Conservation (phyloP, 495 filamentous ascomycete species). For the Diplogelasinospora grovesii region DNA sequence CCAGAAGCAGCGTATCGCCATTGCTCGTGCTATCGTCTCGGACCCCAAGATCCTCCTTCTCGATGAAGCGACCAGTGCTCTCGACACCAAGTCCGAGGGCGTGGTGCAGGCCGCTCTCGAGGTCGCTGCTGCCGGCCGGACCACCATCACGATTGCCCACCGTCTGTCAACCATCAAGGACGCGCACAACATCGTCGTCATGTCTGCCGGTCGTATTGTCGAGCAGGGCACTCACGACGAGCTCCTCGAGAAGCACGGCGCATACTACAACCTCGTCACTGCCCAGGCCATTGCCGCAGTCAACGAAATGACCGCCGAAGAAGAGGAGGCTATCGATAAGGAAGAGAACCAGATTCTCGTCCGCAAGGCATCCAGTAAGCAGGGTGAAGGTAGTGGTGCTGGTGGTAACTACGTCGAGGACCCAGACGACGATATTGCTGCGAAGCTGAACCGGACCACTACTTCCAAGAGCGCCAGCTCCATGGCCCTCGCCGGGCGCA, state of each 20-base stretch:
- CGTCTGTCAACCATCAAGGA: slow-evolving; percentile 88
- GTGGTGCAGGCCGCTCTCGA: slow-evolving; percentile 93
- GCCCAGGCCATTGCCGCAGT: slow-evolving; percentile 54
- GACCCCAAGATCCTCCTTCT: slow-evolving; percentile 91
- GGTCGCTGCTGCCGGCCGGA: slow-evolving; percentile 78
- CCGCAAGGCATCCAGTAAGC: slow-evolving; percentile 35
- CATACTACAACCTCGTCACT: slow-evolving; percentile 49
- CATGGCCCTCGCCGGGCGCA: slow-evolving; percentile 52
- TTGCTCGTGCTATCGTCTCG: slow-evolving; percentile 82
- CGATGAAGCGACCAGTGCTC: slow-evolving; percentile 88
- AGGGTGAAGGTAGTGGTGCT: slow-evolving; percentile 10
- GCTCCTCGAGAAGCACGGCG: slow-evolving; percentile 54
- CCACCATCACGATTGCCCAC: slow-evolving; percentile 94
- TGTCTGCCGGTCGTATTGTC: slow-evolving; percentile 76
- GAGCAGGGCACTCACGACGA: slow-evolving; percentile 73
- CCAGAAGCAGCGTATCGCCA: slow-evolving; percentile 88
- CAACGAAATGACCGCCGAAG: slow-evolving; percentile 46
- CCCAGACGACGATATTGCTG: slow-evolving; percentile 51
- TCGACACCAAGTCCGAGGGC: slow-evolving; percentile 95
- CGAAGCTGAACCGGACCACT: slow-evolving; percentile 53
- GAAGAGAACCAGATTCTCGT: slow-evolving; percentile 42
- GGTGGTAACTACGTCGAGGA: slow-evolving; percentile 36
- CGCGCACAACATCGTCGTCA: slow-evolving; percentile 93
- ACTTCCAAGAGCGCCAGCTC: slow-evolving; percentile 67
- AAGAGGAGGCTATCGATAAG: slow-evolving; percentile 34